A percentile compares a stretch with the other conserved stretches of the same genome.
phyloP scores from a whole-genome alignment of 2,329 filamentous ascomycete species.

The Aurifilum marmelostoma region DNA sequence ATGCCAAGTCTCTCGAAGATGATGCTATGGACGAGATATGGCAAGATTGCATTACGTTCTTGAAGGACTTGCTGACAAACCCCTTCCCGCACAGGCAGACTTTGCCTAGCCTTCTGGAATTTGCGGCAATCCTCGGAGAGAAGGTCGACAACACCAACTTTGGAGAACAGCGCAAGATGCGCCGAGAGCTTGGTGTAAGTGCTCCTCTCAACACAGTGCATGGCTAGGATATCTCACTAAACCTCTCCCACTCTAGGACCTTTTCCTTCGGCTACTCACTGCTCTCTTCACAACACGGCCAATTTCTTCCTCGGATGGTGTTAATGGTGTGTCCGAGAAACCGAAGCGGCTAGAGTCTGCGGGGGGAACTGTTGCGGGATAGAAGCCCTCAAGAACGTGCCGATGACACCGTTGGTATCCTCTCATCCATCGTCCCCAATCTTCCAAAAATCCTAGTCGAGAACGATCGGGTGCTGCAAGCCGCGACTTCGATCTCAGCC shows the following conservation, averaged over 20 bases:
- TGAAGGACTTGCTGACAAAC: slow-evolving; percentile 87
- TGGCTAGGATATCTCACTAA: slow-evolving; percentile 34
- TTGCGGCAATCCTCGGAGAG: slow-evolving; percentile 85
- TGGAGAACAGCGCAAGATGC: slow-evolving; percentile 90
- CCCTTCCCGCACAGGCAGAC: slow-evolving; percentile 94
- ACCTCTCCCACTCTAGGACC: slow-evolving; percentile 61
- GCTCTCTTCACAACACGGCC: slow-evolving; percentile 94
- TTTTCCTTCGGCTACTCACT: slow-evolving; percentile 84
- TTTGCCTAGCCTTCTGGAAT: slow-evolving; percentile 82
- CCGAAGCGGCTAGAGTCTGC: slow-evolving; percentile 43
- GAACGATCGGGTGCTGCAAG: slow-evolving; percentile 78
- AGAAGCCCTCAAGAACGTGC: slow-evolving; percentile 52
- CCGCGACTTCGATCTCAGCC: slow-evolving; percentile 78
- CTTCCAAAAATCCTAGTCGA: slow-evolving; percentile 84
- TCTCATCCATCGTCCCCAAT: slow-evolving; percentile 78
- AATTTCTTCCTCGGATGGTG: slow-evolving; percentile 66
- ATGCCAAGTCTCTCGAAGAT: slow-evolving; percentile 87
- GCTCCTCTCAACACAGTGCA: not conserved
- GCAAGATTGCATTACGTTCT: slow-evolving; percentile 88
- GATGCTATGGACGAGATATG: slow-evolving; percentile 99
- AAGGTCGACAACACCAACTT: slow-evolving; percentile 99
- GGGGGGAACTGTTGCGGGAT: slow-evolving; percentile 37
- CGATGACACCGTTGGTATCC: slow-evolving; percentile 78
- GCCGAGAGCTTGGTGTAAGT: slow-evolving; percentile 82
- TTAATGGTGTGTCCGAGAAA: slow-evolving; percentile 44